Base-by-base conservation (phyloP, 257 asterid genomes). In the Eustoma russellianum region DNA sequence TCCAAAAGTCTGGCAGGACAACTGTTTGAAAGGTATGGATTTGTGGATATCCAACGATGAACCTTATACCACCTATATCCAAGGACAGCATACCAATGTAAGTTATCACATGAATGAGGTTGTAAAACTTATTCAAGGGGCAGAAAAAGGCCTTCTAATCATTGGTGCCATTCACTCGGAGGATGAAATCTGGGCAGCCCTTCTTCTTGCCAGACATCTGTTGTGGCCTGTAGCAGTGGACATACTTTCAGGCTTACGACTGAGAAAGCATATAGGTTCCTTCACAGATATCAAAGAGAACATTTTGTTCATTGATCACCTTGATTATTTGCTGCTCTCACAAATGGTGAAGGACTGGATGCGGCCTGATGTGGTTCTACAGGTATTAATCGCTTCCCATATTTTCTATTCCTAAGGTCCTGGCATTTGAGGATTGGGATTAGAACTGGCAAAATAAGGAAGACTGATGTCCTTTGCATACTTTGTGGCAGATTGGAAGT, bases 151-250 rank as follows among this genome's bases (percentile, higher is more conserved):
- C 41, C 66, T 92, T 66, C 70, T 92, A 51, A 69, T 92, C 57
- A 64, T 92, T 48, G 99, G 95, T 17, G 77, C 97, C 41, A 73
- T 88, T 61, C 94, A 85, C 66, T 79, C 77, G 47, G 94, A 80
- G 64, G 97, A 92, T 66, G 99, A 92, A 53, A 76, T 83, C 73
- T 92, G 97, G 97, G 97, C 95, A 28, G 88, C 97, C 57, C 91
- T 92, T 70, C 68, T 92, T 61, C 75, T 92, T 74, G 97, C 97
- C 51, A 83, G 85, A 63, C 95, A 88, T 79, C 77, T 92, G 61
- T 50, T 18, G 56, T 92, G 99, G 99, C 99, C 99, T 5, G 94
- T 83, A 33, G 85, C 67, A 19, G 87, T 82, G 46, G 95, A 83
- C 65, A 75, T 88, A 67, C 77, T 85, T 55, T 92, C 97, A 48